phyloP scores from a whole-genome alignment of 164 flowering plant genomes.

The Magnolia kwangsiensis region DNA sequence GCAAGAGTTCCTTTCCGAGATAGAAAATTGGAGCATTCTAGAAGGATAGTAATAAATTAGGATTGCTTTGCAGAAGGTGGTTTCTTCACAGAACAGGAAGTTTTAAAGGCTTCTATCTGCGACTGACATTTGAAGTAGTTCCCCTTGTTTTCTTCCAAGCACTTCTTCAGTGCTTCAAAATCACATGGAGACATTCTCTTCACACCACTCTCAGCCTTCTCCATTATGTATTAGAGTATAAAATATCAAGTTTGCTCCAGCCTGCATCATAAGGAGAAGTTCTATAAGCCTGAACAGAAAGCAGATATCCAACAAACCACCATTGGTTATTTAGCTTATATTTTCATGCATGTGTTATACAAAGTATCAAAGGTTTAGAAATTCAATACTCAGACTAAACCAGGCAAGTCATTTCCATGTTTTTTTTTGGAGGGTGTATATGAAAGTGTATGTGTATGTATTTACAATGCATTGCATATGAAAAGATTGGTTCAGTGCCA shows the following conservation, averaged over 20 bases:
- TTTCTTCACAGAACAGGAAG: slow-evolving; percentile 30
- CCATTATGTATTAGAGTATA: slow-evolving; percentile 12
- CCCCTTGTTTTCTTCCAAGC: slow-evolving; percentile 50
- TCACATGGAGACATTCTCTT: slow-evolving; percentile 30
- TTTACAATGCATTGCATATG: too few relatives aligned
- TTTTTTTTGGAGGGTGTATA: too few relatives aligned
- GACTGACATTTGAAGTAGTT: slow-evolving; percentile 45
- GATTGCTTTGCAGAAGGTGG: slow-evolving; percentile 4
- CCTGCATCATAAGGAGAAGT: slow-evolving; percentile 1
- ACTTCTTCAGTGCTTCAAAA: slow-evolving; percentile 50
- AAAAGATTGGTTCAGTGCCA: too few relatives aligned
- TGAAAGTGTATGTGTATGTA: too few relatives aligned
- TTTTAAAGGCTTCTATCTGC: slow-evolving; percentile 40
- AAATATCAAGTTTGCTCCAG: background rate
- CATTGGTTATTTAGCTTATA: background rate
- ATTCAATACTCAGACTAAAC: background rate
- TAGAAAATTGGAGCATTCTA: background rate
- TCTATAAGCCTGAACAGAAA: background rate
- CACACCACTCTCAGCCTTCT: slow-evolving; percentile 9
- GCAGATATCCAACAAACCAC: background rate
- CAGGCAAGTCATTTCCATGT: too few relatives aligned
- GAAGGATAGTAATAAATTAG: background rate
- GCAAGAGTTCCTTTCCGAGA: background rate
- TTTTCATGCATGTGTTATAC: background rate
- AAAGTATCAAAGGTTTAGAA: background rate